Conservation (phyloP, 139 green algal species). For the Chlamydomonas sphaeroides region DNA sequence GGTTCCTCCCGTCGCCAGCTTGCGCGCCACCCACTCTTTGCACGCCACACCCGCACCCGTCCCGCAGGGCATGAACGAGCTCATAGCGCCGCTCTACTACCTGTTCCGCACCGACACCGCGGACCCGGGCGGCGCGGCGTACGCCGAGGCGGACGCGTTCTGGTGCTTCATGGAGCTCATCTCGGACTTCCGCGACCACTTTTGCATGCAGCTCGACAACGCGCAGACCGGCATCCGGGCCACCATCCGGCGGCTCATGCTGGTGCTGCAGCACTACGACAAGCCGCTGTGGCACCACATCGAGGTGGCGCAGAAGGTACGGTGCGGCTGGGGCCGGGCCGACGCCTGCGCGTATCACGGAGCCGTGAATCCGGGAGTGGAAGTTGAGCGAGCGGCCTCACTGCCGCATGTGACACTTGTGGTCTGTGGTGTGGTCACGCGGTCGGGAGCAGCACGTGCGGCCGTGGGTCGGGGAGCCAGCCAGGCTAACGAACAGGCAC, state of each 20-base stretch:
- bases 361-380: too few relatives aligned
- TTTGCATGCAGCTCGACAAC: slow-evolving; percentile 95
- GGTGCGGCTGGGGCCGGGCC: too few relatives aligned
- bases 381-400: too few relatives aligned
- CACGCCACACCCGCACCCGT: too few relatives aligned
- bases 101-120: slow-evolving; percentile 77
- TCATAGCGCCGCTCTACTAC: slow-evolving; percentile 93
- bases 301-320: slow-evolving; percentile 52
- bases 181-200: slow-evolving; percentile 85
- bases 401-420: too few relatives aligned
- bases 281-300: slow-evolving; percentile 55
- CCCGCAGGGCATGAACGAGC: slow-evolving; percentile 94
- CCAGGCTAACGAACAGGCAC: too few relatives aligned
- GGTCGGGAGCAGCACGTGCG: too few relatives aligned
- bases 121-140: slow-evolving; percentile 10
- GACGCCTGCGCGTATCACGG: too few relatives aligned
- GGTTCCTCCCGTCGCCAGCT: too few relatives aligned
- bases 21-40: too few relatives aligned
- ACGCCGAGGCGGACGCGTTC: slow-evolving; percentile 94
- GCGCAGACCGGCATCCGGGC: slow-evolving; percentile 85
- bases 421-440: too few relatives aligned
- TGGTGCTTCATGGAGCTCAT: slow-evolving; percentile 88
- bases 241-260: slow-evolving; percentile 78
- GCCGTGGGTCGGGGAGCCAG: too few relatives aligned
- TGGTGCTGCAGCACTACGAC: slow-evolving; percentile 65